Conservation (phyloP, 108 stramenopile genomes). For the Nannochloropsis gaditana region DNA sequence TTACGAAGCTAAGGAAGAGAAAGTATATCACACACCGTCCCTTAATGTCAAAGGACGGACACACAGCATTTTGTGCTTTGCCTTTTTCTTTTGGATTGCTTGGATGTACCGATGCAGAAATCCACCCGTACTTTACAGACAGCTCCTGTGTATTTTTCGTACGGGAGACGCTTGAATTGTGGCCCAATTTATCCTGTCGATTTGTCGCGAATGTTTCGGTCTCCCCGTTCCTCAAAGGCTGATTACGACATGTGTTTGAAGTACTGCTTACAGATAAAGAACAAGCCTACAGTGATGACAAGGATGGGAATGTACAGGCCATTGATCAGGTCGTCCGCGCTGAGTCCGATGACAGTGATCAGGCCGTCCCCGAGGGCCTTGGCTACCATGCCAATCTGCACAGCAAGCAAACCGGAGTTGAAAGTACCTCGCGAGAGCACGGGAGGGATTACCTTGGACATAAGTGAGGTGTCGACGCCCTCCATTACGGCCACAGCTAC, state of each 20-base stretch:
- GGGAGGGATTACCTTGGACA: constrained; percentile 2
- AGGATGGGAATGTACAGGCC: constrained; percentile 5
- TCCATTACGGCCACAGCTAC: constrained; percentile 1
- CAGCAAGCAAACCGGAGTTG: neutral
- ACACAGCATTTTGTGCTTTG: no score
- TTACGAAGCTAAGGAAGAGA: no score
- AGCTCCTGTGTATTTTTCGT: no score
- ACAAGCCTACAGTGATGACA: neutral
- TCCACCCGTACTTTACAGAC: no score
- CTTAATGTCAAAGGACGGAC: no score
- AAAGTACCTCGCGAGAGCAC: neutral
- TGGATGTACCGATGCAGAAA: no score
- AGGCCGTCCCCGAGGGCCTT: neutral
- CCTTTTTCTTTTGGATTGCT: no score
- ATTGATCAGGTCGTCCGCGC: constrained; percentile 14
- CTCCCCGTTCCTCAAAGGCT: no score
- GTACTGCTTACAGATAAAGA: neutral
- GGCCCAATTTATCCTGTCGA: no score
- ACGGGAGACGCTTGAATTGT: no score
- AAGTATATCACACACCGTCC: no score
- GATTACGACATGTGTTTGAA: neutral
- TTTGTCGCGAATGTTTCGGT: no score
- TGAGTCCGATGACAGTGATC: neutral
- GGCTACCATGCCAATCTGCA: constrained; percentile 5
- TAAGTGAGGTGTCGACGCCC: neutral